phyloP scores from a whole-genome alignment of 441 rosid genomes.

The Euphorbia corollata region DNA sequence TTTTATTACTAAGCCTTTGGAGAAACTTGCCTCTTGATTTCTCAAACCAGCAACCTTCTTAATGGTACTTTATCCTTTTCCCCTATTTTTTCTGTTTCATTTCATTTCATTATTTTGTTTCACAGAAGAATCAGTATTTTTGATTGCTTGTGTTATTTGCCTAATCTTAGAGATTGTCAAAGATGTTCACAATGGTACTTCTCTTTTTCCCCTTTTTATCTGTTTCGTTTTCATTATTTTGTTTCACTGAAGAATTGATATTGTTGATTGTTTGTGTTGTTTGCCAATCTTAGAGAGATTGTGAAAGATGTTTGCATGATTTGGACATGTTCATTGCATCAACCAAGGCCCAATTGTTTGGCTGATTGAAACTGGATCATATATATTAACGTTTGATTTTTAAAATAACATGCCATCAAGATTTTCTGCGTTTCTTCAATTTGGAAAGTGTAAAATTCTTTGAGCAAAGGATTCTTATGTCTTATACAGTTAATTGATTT shows the following conservation, averaged over 20 bases:
- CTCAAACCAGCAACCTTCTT: slow-evolving; percentile 97
- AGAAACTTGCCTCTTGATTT: slow-evolving; percentile 89
- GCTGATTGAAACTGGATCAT: not conserved
- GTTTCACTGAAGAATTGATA: too few relatives aligned
- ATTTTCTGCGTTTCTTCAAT: not conserved
- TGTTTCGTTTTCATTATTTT: too few relatives aligned
- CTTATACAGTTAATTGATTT: not conserved
- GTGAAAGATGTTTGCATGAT: not conserved
- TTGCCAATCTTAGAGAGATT: too few relatives aligned
- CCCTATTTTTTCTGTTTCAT: not conserved
- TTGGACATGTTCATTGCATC: slow-evolving; percentile 11
- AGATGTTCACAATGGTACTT: too few relatives aligned
- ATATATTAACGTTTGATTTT: not conserved
- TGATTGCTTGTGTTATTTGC: not conserved
- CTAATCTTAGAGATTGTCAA: not conserved
- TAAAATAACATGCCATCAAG: too few relatives aligned
- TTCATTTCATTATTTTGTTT: not conserved
- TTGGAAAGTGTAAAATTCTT: not conserved
- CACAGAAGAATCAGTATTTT: not conserved
- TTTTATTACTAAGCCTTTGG: slow-evolving; percentile 58
- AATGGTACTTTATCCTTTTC: slow-evolving; percentile 41
- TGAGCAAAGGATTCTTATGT: slow-evolving; percentile 5
- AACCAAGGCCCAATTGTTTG: not conserved
- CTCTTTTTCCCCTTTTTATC: too few relatives aligned
- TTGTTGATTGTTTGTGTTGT: too few relatives aligned